Evolutionary conservation across 139 green algal genomes (phyloP).

Genomic region (Chlamydomonas urium): DNA sequence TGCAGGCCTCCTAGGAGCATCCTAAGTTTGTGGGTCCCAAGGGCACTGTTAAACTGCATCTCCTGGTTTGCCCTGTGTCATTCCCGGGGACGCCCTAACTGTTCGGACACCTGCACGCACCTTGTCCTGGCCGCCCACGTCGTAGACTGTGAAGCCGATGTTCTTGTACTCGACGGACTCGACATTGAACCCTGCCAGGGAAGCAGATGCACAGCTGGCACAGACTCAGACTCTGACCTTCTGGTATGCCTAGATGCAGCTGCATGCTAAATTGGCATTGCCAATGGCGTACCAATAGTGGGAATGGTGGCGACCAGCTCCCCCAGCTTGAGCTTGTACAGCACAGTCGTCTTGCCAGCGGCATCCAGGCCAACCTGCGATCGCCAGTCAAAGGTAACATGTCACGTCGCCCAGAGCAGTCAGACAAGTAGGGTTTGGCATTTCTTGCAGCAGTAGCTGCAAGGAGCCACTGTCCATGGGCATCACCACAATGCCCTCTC

Average conservation of each 20-base stretch:
- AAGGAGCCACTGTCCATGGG: background rate
- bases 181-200: conserved; percentile 89
- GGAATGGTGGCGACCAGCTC: conserved; percentile 98
- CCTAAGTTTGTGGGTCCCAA: background rate
- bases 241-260: no score
- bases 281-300: conserved; percentile 99
- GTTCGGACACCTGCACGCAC: no score
- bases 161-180: conserved; percentile 98
- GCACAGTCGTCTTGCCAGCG: conserved; percentile 98
- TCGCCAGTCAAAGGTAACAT: background rate
- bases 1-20: background rate
- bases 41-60: no score
- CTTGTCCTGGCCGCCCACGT: conserved; percentile 95
- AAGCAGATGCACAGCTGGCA: background rate
- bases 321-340: conserved; percentile 99
- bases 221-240: no score
- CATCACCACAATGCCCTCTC: background rate
- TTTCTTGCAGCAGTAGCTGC: background rate
- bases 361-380: conserved; percentile 90
- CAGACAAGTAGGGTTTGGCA: background rate
- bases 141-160: conserved; percentile 94
- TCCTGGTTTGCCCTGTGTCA: no score
- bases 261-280: no score
- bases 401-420: background rate
- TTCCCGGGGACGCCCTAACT: no score